Evolutionary conservation across 306 rosid species (phyloP).

Genomic region (Citrullus colocynthis): DNA sequence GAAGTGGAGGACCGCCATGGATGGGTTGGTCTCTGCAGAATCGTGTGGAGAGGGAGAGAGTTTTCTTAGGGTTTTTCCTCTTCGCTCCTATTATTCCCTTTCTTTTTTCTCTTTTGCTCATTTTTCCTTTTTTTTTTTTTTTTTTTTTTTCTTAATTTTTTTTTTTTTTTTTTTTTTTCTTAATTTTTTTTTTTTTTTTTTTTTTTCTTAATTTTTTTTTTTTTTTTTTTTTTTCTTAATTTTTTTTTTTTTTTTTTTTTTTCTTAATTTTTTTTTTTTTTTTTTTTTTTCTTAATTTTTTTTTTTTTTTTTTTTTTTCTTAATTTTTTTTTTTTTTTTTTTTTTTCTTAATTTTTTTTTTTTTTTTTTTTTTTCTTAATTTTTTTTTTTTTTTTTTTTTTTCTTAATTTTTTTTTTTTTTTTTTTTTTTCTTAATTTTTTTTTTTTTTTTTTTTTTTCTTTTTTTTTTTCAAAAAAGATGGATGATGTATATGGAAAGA

Average conservation of each 20-base stretch:
- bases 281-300: not conserved
- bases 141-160: not conserved
- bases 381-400: not conserved
- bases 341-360: too few relatives aligned
- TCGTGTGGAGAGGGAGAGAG: not conserved
- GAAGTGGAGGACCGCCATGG: not conserved
- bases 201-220: not conserved
- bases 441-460: not conserved
- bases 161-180: not conserved
- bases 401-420: not conserved
- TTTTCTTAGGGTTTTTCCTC: not conserved
- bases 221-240: not conserved
- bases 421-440: not conserved
- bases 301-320: not conserved
- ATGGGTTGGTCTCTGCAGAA: not conserved
- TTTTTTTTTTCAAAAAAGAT: not conserved
- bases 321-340: not conserved
- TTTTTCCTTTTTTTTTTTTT: not conserved
- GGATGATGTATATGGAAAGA: not conserved
- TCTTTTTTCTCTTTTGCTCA: not conserved
- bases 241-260: not conserved
- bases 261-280: not conserved
- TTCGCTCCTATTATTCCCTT: not conserved
- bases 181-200: too few relatives aligned
- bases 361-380: not conserved